Evolutionary conservation across 2,329 filamentous ascomycete species (phyloP), one percentile per base, ranked within the genome.

Genomic region (Claviceps monticola): DNA sequence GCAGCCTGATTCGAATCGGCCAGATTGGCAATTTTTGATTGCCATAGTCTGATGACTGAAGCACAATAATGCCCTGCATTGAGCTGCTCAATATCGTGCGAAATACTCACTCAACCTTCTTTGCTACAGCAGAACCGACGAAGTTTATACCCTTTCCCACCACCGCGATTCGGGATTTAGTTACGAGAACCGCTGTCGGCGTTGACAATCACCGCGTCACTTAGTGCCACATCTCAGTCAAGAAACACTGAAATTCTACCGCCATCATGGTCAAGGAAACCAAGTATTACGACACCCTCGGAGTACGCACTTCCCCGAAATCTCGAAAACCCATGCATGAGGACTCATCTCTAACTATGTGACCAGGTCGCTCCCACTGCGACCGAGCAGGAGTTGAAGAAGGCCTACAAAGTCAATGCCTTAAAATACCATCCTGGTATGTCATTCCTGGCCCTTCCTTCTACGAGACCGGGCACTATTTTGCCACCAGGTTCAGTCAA

Each of bases 341-440:
- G 17, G 6, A 38, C 13, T 14, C 19, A 9, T 26, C 7, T 46
- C 49, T 50, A 50, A 50, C 42, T 17, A 5, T 19, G 9, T 38
- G 49, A 41, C 43, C 59, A 94, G 88, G 86, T 94, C 60, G 58
- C 85, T 61, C 84, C 88, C 58, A 82, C 79, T 62, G 87, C 86
- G 58, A 84, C 84, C 54, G 91, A 97, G 62, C 74, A 83, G 60
- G 86, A 96, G 71, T 74, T 98, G 58, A 96, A 93, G 75, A 89
- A 90, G 64, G 89, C 83, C 61, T 95, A 93, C 78, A 89, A 88
- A 70, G 82, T 84, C 59, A 81, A 82, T 60, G 88, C 88, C 37
- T 72, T 93, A 55, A 93, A 91, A 71, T 85, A 83, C 68, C 88
- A 94, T 64, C 88, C 88, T 66, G 85, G 84, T 88, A 78, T 58